These are phyloP conservation scores for Hypoxylon perforatum DNA, from an alignment of 495 filamentous ascomycete genomes.

Conservation along the genomic window DNA sequence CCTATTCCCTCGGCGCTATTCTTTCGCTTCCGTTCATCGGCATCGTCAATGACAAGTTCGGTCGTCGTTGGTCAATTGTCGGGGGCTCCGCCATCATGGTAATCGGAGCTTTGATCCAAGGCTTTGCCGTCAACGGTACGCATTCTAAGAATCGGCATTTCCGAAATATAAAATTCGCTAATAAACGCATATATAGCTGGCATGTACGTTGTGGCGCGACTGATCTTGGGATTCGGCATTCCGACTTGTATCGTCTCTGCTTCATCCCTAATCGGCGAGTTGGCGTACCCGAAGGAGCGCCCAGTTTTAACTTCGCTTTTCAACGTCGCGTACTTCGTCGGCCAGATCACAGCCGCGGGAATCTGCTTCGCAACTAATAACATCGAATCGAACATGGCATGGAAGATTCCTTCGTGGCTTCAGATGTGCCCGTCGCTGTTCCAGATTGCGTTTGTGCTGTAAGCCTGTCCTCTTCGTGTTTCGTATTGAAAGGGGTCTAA, in stretches of 20 bases:
- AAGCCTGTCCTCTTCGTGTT: conserved; percentile 53
- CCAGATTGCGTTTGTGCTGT: conserved; percentile 65
- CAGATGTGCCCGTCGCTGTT: conserved; percentile 67
- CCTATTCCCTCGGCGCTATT: conserved; percentile 67
- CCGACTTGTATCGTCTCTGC: conserved; percentile 71
- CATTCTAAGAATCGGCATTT: not conserved
- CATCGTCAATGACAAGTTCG: conserved; percentile 66
- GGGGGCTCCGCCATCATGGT: conserved; percentile 68
- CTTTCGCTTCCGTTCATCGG: conserved; percentile 68
- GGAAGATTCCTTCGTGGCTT: conserved; percentile 72
- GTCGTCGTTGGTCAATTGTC: conserved; percentile 68
- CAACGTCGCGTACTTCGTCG: conserved; percentile 73
- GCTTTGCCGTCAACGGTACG: conserved; percentile 55
- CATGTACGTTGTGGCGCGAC: conserved; percentile 73
- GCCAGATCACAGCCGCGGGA: conserved; percentile 69
- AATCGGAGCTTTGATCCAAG: conserved; percentile 65
- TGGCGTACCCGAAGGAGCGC: conserved; percentile 73
- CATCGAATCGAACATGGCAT: conserved; percentile 68
- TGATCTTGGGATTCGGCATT: conserved; percentile 72
- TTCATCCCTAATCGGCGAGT: conserved; percentile 71
- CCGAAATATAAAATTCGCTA: not conserved
- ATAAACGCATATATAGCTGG: conserved; percentile 42
- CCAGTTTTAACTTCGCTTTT: conserved; percentile 73
- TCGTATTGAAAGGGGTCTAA: conserved; percentile 54
- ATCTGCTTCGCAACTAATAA: conserved; percentile 69